A percentile compares a stretch with the other conserved stretches of the same genome.
Evolutionary conservation across 1,284 basidiomycete species (phyloP).

Genomic region (Cryptococcus neoformans): DNA sequence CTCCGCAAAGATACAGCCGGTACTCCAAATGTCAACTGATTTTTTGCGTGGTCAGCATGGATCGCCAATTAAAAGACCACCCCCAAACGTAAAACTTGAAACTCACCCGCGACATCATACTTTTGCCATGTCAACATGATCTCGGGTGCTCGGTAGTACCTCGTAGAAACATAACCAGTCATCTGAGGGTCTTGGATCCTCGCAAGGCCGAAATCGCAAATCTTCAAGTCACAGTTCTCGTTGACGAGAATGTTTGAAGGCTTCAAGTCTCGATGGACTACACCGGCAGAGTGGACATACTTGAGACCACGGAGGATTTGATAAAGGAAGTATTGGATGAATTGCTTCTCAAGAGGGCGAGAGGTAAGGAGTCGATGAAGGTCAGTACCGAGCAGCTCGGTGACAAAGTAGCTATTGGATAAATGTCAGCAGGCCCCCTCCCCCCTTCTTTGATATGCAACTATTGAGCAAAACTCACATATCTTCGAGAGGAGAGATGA

Average conservation of each 20-base stretch:
- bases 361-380: constrained; percentile 95
- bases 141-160: constrained; percentile 98
- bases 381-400: constrained; percentile 98
- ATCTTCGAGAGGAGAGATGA: constrained; percentile 98
- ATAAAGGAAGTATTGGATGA: constrained; percentile 99
- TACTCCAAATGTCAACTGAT: constrained; percentile 94
- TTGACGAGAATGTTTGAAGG: constrained; percentile 99
- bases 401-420: constrained; percentile 89
- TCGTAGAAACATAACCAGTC: constrained; percentile 99
- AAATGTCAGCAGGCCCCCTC: background rate
- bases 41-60: constrained; percentile 8
- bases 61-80: background rate
- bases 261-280: constrained; percentile 99
- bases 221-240: constrained; percentile 96
- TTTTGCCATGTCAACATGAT: constrained; percentile 99
- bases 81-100: background rate
- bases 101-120: constrained; percentile 85
- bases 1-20: constrained; percentile 99
- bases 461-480: constrained; percentile 57
- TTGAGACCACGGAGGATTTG: constrained; percentile 98
- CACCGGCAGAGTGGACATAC: constrained; percentile 99
- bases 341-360: constrained; percentile 97
- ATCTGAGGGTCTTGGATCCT: constrained; percentile 92
- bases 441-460: background rate
- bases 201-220: constrained; percentile 98